phyloP scores from a whole-genome alignment of 176 grass and related monocot genomes.

The Panicum miliaceum region DNA sequence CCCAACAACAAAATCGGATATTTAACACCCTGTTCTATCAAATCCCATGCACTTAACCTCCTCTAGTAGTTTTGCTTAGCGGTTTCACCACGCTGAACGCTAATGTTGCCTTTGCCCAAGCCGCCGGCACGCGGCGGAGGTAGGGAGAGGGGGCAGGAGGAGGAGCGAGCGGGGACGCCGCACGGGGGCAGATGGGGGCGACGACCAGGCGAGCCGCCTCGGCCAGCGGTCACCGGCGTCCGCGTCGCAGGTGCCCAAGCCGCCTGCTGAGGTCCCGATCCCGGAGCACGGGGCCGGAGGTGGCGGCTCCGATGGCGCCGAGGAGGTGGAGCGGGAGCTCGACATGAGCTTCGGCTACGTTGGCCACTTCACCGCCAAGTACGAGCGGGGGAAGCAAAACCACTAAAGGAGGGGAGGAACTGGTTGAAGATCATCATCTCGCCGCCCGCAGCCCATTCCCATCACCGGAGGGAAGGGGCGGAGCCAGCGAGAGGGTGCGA shows the following conservation, averaged over 20 bases:
- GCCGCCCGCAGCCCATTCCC: too few relatives aligned
- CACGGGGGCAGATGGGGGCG: conserved; percentile 38
- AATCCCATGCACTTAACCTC: too few relatives aligned
- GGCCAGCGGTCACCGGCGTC: conserved; percentile 51
- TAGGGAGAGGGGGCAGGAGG: conserved; percentile 25
- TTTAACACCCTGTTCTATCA: too few relatives aligned
- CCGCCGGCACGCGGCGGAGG: background rate
- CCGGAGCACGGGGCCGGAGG: conserved; percentile 42
- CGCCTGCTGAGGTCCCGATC: conserved; percentile 37
- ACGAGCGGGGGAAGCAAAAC: conserved; percentile 95
- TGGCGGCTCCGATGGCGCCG: conserved; percentile 14
- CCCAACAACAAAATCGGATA: too few relatives aligned
- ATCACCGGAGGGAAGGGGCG: too few relatives aligned
- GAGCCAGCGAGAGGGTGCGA: too few relatives aligned
- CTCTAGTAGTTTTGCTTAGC: too few relatives aligned
- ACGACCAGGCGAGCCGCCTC: conserved; percentile 66
- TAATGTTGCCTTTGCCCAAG: too few relatives aligned
- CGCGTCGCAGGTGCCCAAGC: conserved; percentile 21
- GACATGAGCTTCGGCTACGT: conserved; percentile 98
- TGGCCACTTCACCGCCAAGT: conserved; percentile 75
- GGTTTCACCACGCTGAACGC: too few relatives aligned
- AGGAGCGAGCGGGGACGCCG: conserved; percentile 48
- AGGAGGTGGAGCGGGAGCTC: conserved; percentile 54
- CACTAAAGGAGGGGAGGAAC: too few relatives aligned
- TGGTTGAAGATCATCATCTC: too few relatives aligned